Base-by-base conservation (phyloP, 2,329 filamentous ascomycete genomes). In the Coniochaeta hoffmannii region DNA sequence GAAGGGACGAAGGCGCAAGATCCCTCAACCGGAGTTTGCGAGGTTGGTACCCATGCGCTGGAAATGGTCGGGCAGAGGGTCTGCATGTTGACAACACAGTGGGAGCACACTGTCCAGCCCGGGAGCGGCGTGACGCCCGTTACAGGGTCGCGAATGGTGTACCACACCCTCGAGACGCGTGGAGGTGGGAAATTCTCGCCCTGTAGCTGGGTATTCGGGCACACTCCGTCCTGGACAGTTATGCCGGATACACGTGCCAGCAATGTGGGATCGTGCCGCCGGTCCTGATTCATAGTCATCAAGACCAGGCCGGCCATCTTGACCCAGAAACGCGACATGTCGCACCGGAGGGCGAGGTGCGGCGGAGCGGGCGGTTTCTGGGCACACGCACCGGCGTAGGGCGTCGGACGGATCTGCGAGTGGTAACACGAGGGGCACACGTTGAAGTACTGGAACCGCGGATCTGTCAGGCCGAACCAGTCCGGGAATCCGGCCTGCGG, bases 301-400 rank as follows among this genome's bases (percentile, higher is more conserved):
- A 60, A 49, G 14, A 57, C 54, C 38, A 54, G 51, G n/a, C 58
- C 58, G 4, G 58, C 58, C 15, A 57, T 36, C 3, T 51, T 50
- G 15, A 58, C 58, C 58, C 58, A 60, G 51, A 57, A 60, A 9
- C 56, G 55, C 4, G 53, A 54, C 50, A 60, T 56, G 35, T 58
- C 56, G 41, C 58, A 60, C 31, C 58, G 55, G 30, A 60, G 36
- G 2, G 53, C 19, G 10, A 50, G 32, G 10, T 53, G 44, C 1
- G 46, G 34, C 5, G 55, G 56, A 34, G 49, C 49, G 7, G 49
- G 28, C 31, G 26, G 53, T 17, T 58, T 57, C n/a, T 55, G 56
- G 4, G 51, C 41, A 31, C 57, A 60, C 28, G 53, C 41, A 12
- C 22, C 35, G 10, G 58, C 54, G n/a, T 55, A 56, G 11, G 58